phyloP scores from a whole-genome alignment of 345 rosid genomes.

The Psidium guajava region DNA sequence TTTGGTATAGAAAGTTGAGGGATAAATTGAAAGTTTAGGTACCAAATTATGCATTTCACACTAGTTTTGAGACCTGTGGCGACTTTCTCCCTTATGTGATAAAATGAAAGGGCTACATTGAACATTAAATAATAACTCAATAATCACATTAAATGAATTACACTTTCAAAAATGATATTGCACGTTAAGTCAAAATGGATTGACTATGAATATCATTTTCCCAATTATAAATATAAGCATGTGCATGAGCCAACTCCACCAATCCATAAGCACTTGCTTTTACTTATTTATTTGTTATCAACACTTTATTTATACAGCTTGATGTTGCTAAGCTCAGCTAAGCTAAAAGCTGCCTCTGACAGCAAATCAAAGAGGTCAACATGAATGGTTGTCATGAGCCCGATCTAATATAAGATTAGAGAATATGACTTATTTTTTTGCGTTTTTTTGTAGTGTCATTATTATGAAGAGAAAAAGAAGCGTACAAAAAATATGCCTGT shows the following conservation, averaged over 20 bases:
- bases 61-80: background rate
- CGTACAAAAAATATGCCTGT: background rate
- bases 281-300: background rate
- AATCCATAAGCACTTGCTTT: background rate
- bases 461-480: background rate
- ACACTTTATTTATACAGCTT: background rate
- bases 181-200: background rate
- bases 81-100: background rate
- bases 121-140: background rate
- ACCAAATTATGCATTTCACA: background rate
- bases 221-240: background rate
- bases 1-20: background rate
- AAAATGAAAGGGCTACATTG: background rate
- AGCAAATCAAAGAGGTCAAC: background rate
- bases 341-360: background rate
- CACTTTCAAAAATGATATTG: background rate
- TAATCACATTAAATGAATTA: background rate
- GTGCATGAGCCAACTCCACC: background rate
- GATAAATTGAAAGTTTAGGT: background rate
- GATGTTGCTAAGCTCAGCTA: background rate
- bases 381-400: background rate
- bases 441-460: background rate
- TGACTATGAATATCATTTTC: background rate
- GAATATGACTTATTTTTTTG: background rate
- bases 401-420: background rate